Conservation (phyloP, 2,329 filamentous ascomycete species). For the Chaetomiaceae sp. region DNA sequence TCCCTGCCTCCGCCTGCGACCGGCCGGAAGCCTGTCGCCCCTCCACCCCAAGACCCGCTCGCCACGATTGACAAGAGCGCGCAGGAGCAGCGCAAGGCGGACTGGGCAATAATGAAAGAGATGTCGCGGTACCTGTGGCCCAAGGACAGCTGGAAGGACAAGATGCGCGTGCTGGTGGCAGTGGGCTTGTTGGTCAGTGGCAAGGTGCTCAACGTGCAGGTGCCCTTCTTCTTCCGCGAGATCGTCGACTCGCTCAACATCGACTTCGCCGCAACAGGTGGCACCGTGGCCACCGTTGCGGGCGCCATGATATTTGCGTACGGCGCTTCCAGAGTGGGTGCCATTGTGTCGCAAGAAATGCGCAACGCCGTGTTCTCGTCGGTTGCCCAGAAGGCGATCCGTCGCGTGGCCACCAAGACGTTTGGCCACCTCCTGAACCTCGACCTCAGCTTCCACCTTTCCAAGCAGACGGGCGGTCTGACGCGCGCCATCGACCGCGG, state of each 20-base stretch:
- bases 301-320: slow-evolving; percentile 93
- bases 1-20: background rate
- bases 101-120: slow-evolving; percentile 98
- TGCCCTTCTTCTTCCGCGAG: slow-evolving; percentile 98
- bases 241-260: slow-evolving; percentile 98
- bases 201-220: slow-evolving; percentile 95
- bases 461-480: slow-evolving; percentile 88
- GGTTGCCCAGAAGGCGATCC: slow-evolving; percentile 94
- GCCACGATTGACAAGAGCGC: slow-evolving; percentile 57
- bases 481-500: slow-evolving; percentile 93
- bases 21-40: background rate
- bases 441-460: slow-evolving; percentile 89
- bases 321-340: slow-evolving; percentile 80
- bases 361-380: slow-evolving; percentile 96
- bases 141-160: slow-evolving; percentile 76
- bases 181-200: slow-evolving; percentile 78
- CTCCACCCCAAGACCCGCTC: slow-evolving; percentile 22
- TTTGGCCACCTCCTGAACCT: slow-evolving; percentile 85
- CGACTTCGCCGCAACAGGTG: slow-evolving; percentile 80
- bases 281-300: slow-evolving; percentile 81
- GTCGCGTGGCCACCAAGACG: slow-evolving; percentile 83
- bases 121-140: slow-evolving; percentile 97
- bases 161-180: slow-evolving; percentile 80
- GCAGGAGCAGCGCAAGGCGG: slow-evolving; percentile 88
- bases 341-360: slow-evolving; percentile 86